Evolutionary conservation across 2,329 filamentous ascomycete genomes (phyloP).

Genomic region (Curvularia spicifera): DNA sequence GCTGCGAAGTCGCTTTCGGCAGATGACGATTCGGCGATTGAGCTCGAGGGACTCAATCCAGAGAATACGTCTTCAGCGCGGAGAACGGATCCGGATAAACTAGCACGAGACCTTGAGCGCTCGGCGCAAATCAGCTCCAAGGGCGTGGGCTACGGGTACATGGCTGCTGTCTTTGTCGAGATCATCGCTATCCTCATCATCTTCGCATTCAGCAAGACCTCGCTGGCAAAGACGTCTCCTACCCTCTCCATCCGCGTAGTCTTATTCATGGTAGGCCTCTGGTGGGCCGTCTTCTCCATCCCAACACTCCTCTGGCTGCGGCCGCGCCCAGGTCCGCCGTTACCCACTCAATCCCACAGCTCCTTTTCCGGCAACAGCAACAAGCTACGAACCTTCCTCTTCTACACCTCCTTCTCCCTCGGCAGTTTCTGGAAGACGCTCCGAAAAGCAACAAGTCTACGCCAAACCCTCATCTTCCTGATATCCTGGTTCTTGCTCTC

Average conservation of each 20-base stretch:
- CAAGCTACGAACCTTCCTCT: slow-evolving; percentile 51
- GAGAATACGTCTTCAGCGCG: slow-evolving; percentile 6
- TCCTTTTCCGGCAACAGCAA: slow-evolving; percentile 15
- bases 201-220: slow-evolving; percentile 56
- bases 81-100: slow-evolving; percentile 25
- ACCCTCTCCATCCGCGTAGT: slow-evolving; percentile 83
- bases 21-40: slow-evolving; percentile 29
- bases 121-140: slow-evolving; percentile 87
- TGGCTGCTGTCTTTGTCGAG: slow-evolving; percentile 81
- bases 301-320: slow-evolving; percentile 85
- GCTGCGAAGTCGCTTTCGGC: slow-evolving; percentile 14
- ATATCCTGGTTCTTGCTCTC: slow-evolving; percentile 90
- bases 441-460: slow-evolving; percentile 69
- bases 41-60: slow-evolving; percentile 38
- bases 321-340: slow-evolving; percentile 81
- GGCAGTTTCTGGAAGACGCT: slow-evolving; percentile 79
- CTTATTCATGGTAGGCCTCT: slow-evolving; percentile 79
- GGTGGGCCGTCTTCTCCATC: slow-evolving; percentile 89
- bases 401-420: slow-evolving; percentile 83
- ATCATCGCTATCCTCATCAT: slow-evolving; percentile 77
- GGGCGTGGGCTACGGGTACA: slow-evolving; percentile 89
- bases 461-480: slow-evolving; percentile 77
- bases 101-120: slow-evolving; percentile 72
- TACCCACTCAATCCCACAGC: slow-evolving; percentile 50
- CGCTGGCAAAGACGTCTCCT: slow-evolving; percentile 67